Evolutionary conservation across 257 asterid species (phyloP), one percentile per base, ranked within the genome.

Genomic region (Solanum etuberosum): DNA sequence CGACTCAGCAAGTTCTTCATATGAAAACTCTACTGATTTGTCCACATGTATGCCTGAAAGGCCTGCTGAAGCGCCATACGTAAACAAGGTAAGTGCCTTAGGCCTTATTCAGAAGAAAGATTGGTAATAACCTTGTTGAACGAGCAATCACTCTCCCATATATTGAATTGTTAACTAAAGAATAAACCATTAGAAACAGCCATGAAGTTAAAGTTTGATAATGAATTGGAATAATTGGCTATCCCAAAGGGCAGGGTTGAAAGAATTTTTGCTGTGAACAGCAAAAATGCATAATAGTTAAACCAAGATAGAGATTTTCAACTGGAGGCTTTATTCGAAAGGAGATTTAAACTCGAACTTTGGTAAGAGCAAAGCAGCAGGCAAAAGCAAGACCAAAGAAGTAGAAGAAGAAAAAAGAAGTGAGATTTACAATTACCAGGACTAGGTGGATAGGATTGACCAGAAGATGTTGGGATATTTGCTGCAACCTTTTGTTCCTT

Each of bases 11-110:
- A 96, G 98, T 90, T 96, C 99, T 89, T 95, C 94, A 86, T 95
- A 96, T 29, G 98, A 88, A 92, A 96, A 96, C 91, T 93, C 98
- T 70, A 96, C 97, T 40, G 99, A 95, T 92, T 94, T 96, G 82
- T 95, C 98, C 85, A 96, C 98, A 59, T 94, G 92, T 84, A 95
- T 91, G 89, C 95, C 97, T 25, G 91, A 86, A 74, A 91, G 86
- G 54, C 86, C 93, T 84, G 95, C 92, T 88, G 92, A 80, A 82
- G 89, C 87, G 63, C 93, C 93, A 83, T 88, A 91, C 93, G 81
- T 88, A 91, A 84, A 90, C 90, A 78, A 87, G 86, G 76, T 91
- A 87, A 86, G 72, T 63, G 84, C 46, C 71, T 83, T 83, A 43
- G 42, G 21, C 20, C 4, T 11, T 13, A 11, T 6, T 27, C 35